Evolutionary conservation across 768 basidiomycete species (phyloP).

Genomic region (Tephrocybe sp.): DNA sequence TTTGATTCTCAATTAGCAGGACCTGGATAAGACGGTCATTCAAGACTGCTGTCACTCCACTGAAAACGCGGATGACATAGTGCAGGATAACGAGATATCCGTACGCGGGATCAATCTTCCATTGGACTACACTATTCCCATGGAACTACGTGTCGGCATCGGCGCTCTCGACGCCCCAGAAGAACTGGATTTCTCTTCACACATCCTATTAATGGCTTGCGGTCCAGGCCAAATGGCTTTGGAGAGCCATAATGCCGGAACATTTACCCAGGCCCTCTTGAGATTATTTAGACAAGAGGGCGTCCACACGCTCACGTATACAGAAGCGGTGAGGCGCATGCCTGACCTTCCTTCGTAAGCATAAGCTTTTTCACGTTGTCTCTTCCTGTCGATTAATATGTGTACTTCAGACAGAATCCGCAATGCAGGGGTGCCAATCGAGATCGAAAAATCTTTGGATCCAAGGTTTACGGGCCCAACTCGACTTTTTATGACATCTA

Average conservation of each 20-base stretch:
- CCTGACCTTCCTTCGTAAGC: constrained; percentile 1
- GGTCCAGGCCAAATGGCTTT: background rate
- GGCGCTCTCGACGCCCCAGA: background rate
- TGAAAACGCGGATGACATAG: background rate
- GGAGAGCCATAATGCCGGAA: background rate
- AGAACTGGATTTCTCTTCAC: background rate
- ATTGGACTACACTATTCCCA: background rate
- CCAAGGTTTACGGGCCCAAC: background rate
- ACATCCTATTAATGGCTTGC: constrained; percentile 4
- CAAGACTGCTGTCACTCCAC: constrained; percentile 7
- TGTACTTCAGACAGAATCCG: background rate
- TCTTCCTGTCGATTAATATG: background rate
- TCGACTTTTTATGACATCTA: background rate
- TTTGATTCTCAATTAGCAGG: background rate
- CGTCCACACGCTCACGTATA: constrained; percentile 3
- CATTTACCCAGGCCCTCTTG: constrained; percentile 1
- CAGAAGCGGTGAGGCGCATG: background rate
- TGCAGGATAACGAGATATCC: background rate
- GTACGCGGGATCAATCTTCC: background rate
- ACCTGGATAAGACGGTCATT: constrained; percentile 4
- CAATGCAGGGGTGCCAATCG: constrained; percentile 3
- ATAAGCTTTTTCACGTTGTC: background rate
- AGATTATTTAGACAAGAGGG: background rate
- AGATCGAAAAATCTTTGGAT: background rate
- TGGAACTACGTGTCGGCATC: background rate